Base-by-base conservation (phyloP, 225 moss, liverwort and hornwort species). In the Pseudoscleropodium purum region DNA sequence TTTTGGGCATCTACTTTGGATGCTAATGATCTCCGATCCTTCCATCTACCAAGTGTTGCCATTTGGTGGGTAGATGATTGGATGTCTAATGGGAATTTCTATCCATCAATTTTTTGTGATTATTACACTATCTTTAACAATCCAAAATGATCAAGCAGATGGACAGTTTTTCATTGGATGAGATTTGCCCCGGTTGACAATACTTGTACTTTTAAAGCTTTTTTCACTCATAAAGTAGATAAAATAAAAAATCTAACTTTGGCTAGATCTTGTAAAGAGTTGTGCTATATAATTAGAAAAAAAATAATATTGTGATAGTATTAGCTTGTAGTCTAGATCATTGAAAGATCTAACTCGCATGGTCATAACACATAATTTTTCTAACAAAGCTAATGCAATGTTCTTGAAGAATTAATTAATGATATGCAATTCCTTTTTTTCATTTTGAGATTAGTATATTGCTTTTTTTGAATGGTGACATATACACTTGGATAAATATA, bases 131-230 rank as follows among this genome's bases (percentile, higher is more conserved):
- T 0, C 0, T 1, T 24, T 9, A 1, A 36, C 0, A 0, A 3
- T 9, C 0, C 14, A 0, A 19, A 24, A 36, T 52, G 8, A 36
- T 37, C 0, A 0, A 78, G 13, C 23, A 0, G 3, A 23, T 0
- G 0, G 0, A 51, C 0, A 0, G 8, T 76, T 2, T 7, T 21
- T 3, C 0, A 0, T 23, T 5, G 0, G 0, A 34, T 0, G 0
- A 0, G 9, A 34, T 52, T 2, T 78, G 13, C 36, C 6, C 3
- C 0, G 0, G 5, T 15, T 10, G 3, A 37, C 0, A 24, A 3
- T 36, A 5, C 37, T 24, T 78, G 0, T 9, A 24, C 5, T 37
- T 37, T 0, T 37, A 6, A 37, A 9, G 0, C 24, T 1, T 34
- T 77, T 3, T 54, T 9, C 0, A 36, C 6, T 24, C 0, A 1